Base-by-base conservation (phyloP, 2,329 filamentous ascomycete genomes). In the Hirsutella thompsonii region DNA sequence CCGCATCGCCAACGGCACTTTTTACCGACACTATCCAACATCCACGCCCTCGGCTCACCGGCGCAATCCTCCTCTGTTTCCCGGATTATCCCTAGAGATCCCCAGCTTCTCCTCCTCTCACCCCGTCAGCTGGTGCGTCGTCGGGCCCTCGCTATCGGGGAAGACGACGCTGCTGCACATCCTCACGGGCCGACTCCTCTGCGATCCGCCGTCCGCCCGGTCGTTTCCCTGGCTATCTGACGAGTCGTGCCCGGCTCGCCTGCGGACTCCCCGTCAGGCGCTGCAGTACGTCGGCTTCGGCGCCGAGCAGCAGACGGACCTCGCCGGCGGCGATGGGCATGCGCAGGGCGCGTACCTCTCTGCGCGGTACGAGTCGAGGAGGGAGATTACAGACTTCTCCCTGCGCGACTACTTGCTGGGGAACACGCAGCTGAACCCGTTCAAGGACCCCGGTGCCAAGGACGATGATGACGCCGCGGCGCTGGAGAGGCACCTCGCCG, bases 271-370 rank as follows among this genome's bases (percentile, higher is more conserved):
- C 0, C 68, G 68, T 11, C 70, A 70, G 48, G 87, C 87, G 0
- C 82, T 98, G 43, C 80, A 81, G 50, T 90, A 94, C 66, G 88
- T 96, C 9, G 90, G 92, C 0, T 96, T 96, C 54, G 84, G 87
- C 54, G 79, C 77, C 2, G 83, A 89, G 50, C 72, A 77, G 20
- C 70, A 71, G 5, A 63, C 69, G 38, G 63, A 74, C 13, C 52
- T 55, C 0, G 63, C 74, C 5, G 69, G 72, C 2, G 70, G 72
- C 2, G 28, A 18, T 4, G 65, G 66, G n/a, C 68, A 69, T 5
- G 70, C 73, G 0, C 69, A 76, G n/a, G 83, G 83, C 18, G 81
- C 87, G 4, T 95, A 95, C 56, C 65, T 96, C 16, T 88, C 85
- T 44, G 88, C 88, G 14, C 73, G 92, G 32, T 98, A 96, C 58